These are phyloP conservation scores for Symbiodinium natans DNA, from an alignment of 73 alveolate genomes.

Conservation along the genomic window DNA sequence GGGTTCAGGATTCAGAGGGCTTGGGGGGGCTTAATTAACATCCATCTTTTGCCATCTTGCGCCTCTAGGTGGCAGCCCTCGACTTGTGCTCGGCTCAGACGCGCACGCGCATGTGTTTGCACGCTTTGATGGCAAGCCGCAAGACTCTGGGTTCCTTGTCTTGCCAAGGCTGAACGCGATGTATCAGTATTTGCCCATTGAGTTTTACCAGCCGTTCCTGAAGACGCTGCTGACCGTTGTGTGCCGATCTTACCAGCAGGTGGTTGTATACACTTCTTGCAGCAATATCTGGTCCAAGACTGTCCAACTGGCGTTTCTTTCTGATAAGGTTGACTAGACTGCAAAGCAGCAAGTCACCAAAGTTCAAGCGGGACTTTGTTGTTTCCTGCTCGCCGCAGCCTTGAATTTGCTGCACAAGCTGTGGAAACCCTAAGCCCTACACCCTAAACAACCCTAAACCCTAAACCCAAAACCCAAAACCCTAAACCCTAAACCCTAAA, in stretches of 20 bases:
- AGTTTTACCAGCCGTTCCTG: constrained; percentile 91
- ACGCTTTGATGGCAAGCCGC: too few relatives aligned
- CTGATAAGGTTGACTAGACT: constrained; percentile 82
- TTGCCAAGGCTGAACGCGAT: constrained; percentile 80
- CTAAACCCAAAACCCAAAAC: too few relatives aligned
- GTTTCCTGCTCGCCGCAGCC: constrained; percentile 84
- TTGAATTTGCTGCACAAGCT: too few relatives aligned
- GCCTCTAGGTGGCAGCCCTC: constrained; percentile 34
- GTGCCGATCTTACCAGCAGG: background rate
- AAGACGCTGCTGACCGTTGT: constrained; percentile 84
- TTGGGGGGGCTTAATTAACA: background rate
- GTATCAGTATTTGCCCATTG: constrained; percentile 86
- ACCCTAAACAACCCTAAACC: too few relatives aligned
- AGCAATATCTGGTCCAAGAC: background rate
- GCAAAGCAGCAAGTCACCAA: constrained; percentile 94
- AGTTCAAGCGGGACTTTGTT: constrained; percentile 94
- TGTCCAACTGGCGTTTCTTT: background rate
- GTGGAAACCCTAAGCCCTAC: too few relatives aligned
- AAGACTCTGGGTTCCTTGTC: too few relatives aligned
- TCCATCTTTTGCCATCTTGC: background rate
- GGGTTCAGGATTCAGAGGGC: background rate
- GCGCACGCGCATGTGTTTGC: background rate
- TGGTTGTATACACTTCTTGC: too few relatives aligned
- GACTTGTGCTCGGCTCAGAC: constrained; percentile 15
- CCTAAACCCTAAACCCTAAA: too few relatives aligned